Evolutionary conservation across 1,284 basidiomycete genomes (phyloP).

Genomic region (Volvariella volvacea): DNA sequence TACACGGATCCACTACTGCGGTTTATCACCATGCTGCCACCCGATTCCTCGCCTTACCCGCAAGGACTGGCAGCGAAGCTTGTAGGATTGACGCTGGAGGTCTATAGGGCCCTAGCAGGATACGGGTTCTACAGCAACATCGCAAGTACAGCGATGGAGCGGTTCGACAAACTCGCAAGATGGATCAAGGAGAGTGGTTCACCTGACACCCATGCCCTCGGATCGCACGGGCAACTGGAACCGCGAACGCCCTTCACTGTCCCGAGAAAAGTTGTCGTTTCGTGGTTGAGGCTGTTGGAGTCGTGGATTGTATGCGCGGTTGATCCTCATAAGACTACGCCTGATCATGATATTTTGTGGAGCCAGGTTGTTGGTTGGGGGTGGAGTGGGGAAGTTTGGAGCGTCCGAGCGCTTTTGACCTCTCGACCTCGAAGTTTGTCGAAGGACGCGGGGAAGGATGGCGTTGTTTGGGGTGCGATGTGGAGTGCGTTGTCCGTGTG

Average conservation of each 20-base stretch:
- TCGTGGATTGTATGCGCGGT: slow-evolving; percentile 80
- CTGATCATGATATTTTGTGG: slow-evolving; percentile 86
- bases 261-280: slow-evolving; percentile 26
- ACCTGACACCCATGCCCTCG: no score
- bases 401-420: slow-evolving; percentile 24
- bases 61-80: slow-evolving; percentile 40
- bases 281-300: slow-evolving; percentile 53
- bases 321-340: slow-evolving; percentile 85
- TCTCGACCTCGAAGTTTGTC: background rate
- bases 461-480: slow-evolving; percentile 35
- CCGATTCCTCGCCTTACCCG: slow-evolving; percentile 37
- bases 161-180: slow-evolving; percentile 38
- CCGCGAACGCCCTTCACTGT: slow-evolving; percentile 22
- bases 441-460: slow-evolving; percentile 19
- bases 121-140: slow-evolving; percentile 76
- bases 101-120: slow-evolving; percentile 62
- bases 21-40: slow-evolving; percentile 62
- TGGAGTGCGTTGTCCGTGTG: slow-evolving; percentile 61
- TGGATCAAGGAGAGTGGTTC: slow-evolving; percentile 40
- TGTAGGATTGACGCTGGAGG: slow-evolving; percentile 50
- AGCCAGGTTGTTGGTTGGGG: slow-evolving; percentile 73
- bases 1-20: slow-evolving; percentile 65
- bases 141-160: slow-evolving; percentile 54
- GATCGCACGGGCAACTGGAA: no score
- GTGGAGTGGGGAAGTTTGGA: slow-evolving; percentile 61